Evolutionary conservation across 2,329 filamentous ascomycete genomes (phyloP).

Genomic region (Nothophoma quercina): DNA sequence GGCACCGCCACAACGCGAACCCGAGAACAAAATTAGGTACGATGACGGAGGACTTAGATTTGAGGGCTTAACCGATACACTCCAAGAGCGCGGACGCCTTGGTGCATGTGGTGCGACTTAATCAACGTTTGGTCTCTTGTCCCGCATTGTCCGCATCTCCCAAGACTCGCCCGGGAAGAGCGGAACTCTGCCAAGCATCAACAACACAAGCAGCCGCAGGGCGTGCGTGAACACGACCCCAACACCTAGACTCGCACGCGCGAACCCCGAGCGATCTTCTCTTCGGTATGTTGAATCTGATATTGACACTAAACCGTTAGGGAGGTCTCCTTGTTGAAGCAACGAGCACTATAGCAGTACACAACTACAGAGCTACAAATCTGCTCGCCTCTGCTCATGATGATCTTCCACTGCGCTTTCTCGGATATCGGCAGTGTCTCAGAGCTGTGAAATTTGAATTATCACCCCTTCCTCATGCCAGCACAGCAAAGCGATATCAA

Average conservation of each 20-base stretch:
- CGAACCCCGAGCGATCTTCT: not conserved
- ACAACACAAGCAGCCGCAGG: constrained; percentile 8
- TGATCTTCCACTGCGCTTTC: not conserved
- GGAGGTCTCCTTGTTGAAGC: too few relatives aligned
- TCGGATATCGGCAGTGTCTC: not conserved
- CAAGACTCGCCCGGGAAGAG: constrained; percentile 15
- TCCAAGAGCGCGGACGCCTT: constrained; percentile 12
- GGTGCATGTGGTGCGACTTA: constrained; percentile 5
- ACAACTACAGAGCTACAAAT: too few relatives aligned
- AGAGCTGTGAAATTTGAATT: not conserved
- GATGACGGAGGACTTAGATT: constrained; percentile 3
- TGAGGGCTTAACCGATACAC: constrained; percentile 1
- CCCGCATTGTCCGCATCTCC: constrained; percentile 14
- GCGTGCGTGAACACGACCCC: not conserved
- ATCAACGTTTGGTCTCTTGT: constrained; percentile 2
- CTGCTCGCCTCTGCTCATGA: not conserved
- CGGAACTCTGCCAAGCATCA: constrained; percentile 18
- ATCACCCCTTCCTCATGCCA: too few relatives aligned
- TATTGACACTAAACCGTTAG: too few relatives aligned
- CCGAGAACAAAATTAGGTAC: not conserved
- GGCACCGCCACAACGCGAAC: constrained; percentile 9
- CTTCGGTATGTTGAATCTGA: not conserved
- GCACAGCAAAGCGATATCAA: not conserved
- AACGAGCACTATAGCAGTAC: too few relatives aligned
- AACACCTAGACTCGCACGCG: not conserved